These are phyloP conservation scores for Saccharomycopsis selenospora DNA, from an alignment of 805 yeast genomes.

Conservation along the genomic window DNA sequence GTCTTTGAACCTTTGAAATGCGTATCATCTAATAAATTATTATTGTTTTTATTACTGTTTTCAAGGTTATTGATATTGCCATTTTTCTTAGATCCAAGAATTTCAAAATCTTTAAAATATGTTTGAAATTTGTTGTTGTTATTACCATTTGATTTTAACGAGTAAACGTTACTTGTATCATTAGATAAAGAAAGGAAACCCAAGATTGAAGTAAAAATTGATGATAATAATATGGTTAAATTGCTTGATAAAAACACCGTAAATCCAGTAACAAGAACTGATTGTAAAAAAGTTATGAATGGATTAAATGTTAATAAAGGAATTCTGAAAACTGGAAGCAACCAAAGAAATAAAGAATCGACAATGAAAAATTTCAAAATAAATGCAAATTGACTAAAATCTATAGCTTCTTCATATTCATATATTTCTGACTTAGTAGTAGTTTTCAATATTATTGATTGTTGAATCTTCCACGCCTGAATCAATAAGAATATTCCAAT, in stretches of 20 bases:
- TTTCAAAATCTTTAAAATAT: conserved; percentile 26
- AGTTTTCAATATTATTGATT: conserved; percentile 49
- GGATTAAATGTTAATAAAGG: conserved; percentile 67
- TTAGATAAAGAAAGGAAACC: conserved; percentile 16
- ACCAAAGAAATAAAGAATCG: conserved; percentile 65
- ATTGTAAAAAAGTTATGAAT: conserved; percentile 30
- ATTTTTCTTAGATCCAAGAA: conserved; percentile 4
- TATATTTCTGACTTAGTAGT: conserved; percentile 17
- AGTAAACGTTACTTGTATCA: conserved; percentile 26
- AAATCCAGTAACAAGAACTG: conserved; percentile 19
- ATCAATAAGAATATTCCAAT: conserved; percentile 60
- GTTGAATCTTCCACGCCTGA: conserved; percentile 85
- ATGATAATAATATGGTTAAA: conserved; percentile 14
- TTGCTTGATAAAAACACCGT: conserved; percentile 19
- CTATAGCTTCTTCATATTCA: neutral
- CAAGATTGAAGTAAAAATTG: conserved; percentile 9
- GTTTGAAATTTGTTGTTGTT: conserved; percentile 50
- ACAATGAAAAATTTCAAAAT: conserved; percentile 62
- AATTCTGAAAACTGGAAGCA: conserved; percentile 66
- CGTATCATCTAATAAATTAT: conserved; percentile 23
- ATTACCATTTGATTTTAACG: conserved; percentile 37
- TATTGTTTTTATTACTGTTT: neutral
- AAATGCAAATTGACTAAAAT: conserved; percentile 15
- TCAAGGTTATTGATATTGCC: neutral
- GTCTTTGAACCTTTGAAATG: conserved; percentile 85